phyloP scores from a whole-genome alignment of 2,329 filamentous ascomycete genomes.

The Phialophora tarda region DNA sequence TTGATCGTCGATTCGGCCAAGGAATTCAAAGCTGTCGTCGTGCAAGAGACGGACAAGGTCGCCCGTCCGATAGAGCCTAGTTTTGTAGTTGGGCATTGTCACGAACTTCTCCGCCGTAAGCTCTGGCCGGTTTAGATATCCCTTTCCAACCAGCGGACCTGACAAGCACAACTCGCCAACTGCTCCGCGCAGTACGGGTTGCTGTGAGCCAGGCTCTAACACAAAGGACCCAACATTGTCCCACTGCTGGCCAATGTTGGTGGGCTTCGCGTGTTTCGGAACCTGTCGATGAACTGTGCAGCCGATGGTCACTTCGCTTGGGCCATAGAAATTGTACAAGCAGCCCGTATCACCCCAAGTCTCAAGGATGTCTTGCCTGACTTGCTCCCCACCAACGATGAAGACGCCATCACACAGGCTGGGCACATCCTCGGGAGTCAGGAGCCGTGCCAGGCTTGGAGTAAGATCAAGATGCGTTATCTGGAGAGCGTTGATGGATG shows the following conservation, averaged over 20 bases:
- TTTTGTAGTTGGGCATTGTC: constrained; percentile 59
- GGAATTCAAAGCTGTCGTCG: constrained; percentile 83
- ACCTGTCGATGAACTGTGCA: constrained; percentile 89
- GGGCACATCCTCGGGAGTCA: constrained; percentile 81
- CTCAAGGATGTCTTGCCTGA: constrained; percentile 88
- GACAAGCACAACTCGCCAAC: constrained; percentile 89
- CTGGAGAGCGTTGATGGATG: constrained; percentile 70
- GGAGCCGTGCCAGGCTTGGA: constrained; percentile 78
- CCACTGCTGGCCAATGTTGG: constrained; percentile 87
- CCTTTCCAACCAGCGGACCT: constrained; percentile 84
- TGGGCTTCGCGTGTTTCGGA: constrained; percentile 75
- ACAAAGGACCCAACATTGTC: constrained; percentile 86
- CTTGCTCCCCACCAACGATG: constrained; percentile 86
- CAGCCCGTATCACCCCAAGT: constrained; percentile 78
- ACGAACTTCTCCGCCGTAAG: constrained; percentile 80
- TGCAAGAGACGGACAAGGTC: constrained; percentile 82
- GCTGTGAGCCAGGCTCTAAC: constrained; percentile 69
- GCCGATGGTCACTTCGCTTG: constrained; percentile 91
- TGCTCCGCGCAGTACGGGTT: constrained; percentile 75
- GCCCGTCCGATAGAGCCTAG: constrained; percentile 82
- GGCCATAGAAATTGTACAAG: constrained; percentile 92
- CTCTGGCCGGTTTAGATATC: constrained; percentile 81
- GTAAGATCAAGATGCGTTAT: constrained; percentile 94
- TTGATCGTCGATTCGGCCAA: constrained; percentile 87
- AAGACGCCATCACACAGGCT: constrained; percentile 82